Evolutionary conservation across 1,284 basidiomycete species (phyloP).

Genomic region (Chalciporus sp.): DNA sequence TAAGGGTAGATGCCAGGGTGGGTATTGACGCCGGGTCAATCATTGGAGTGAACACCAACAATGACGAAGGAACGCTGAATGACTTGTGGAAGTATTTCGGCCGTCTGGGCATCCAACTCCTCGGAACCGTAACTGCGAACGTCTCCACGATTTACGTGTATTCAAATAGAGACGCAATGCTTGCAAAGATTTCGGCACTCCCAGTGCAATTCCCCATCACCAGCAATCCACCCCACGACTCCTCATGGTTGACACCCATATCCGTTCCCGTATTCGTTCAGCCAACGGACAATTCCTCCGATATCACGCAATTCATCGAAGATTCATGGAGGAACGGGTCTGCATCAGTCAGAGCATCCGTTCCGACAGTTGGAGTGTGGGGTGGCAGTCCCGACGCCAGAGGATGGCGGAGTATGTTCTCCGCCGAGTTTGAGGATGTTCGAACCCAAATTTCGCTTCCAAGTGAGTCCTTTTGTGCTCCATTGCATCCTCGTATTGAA

Average conservation of each 20-base stretch:
- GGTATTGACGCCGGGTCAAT: slow-evolving; percentile 67
- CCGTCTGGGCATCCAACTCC: slow-evolving; percentile 58
- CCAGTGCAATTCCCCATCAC: slow-evolving; percentile 60
- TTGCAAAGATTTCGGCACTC: slow-evolving; percentile 49
- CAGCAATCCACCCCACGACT: slow-evolving; percentile 53
- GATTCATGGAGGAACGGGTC: slow-evolving; percentile 61
- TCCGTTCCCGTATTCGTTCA: slow-evolving; percentile 53
- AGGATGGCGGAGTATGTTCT: slow-evolving; percentile 55
- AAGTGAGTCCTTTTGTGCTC: slow-evolving; percentile 44
- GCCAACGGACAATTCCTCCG: slow-evolving; percentile 55
- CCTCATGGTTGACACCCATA: slow-evolving; percentile 60
- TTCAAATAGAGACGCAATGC: slow-evolving; percentile 43
- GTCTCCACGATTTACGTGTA: slow-evolving; percentile 51
- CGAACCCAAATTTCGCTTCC: slow-evolving; percentile 48
- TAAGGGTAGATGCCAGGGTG: slow-evolving; percentile 55
- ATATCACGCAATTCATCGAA: slow-evolving; percentile 52
- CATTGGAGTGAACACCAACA: slow-evolving; percentile 53
- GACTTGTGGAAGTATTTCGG: slow-evolving; percentile 65
- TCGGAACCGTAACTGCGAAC: slow-evolving; percentile 59
- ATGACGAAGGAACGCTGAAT: slow-evolving; percentile 42
- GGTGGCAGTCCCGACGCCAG: slow-evolving; percentile 50
- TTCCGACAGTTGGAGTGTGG: slow-evolving; percentile 46
- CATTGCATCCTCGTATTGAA: slow-evolving; percentile 7
- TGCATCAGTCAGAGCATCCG: slow-evolving; percentile 45
- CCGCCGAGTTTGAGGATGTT: slow-evolving; percentile 46